phyloP scores from a whole-genome alignment of 1,284 basidiomycete genomes.

The Serendipita sp. region DNA sequence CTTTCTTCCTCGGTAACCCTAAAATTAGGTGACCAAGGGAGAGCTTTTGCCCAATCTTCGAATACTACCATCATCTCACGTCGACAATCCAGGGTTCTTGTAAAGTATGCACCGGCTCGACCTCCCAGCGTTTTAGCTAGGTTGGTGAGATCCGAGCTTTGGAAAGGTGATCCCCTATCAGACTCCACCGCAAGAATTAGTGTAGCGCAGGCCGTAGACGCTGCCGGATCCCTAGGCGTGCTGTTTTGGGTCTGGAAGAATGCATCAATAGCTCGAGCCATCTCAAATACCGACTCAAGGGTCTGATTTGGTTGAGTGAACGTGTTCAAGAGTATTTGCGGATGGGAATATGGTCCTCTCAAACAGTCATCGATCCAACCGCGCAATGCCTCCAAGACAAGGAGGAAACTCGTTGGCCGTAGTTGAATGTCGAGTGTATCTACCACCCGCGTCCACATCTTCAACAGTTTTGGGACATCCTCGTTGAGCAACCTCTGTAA shows the following conservation, averaged over 20 bases:
- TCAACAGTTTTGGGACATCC: not conserved
- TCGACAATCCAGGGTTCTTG: not conserved
- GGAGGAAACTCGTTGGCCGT: not conserved
- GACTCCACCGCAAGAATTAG: not conserved
- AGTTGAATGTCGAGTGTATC: not conserved
- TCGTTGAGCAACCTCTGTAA: not conserved
- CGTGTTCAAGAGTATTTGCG: not conserved
- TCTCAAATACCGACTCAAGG: not conserved
- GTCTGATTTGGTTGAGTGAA: not conserved
- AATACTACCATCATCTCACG: not conserved
- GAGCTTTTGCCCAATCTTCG: not conserved
- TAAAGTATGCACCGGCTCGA: not conserved
- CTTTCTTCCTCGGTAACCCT: not conserved
- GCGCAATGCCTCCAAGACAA: not conserved
- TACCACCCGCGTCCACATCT: not conserved
- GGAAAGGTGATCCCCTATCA: not conserved
- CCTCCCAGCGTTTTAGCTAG: not conserved
- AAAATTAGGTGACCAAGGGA: not conserved
- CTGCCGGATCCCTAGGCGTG: not conserved
- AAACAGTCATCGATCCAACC: not conserved
- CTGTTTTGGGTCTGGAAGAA: not conserved
- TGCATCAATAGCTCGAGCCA: not conserved
- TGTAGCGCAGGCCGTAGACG: not conserved
- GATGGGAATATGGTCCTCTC: not conserved
- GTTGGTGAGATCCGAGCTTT: not conserved